Evolutionary conservation across 2,329 filamentous ascomycete genomes (phyloP), one percentile per base, ranked within the genome.

Genomic region (Ophiostoma sp.): DNA sequence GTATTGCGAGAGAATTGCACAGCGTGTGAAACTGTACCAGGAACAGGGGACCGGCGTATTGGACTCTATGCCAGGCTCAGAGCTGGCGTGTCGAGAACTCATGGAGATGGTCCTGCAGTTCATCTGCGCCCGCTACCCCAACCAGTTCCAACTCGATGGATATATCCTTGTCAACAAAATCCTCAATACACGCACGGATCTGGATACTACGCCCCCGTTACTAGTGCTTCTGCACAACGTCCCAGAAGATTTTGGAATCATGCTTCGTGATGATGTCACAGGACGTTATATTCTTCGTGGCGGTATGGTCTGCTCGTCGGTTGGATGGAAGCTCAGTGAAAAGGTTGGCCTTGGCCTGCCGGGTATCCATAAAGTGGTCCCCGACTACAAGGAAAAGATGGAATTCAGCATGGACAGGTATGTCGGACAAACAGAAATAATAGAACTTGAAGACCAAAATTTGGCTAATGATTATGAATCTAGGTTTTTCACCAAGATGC

Each of bases 31-130:
- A 0, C 83, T 96, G 0, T 90, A 88, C 76, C 80, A 80, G 13
- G 80, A 88, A 71, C 83, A 94, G 73, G 87, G 90, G 1, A 82
- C 83, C 11, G 79, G 81, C 3, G 87, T 96, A 1, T 83, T 95
- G 0, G 85, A 90, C 70, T 83, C 83, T 41, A 82, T 94, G 0
- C 91, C 91, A 0, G 92, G 92, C 1, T 90, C 89, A 0, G 90
- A 95, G 75, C 81, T 95, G 0, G 92, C 89, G 0, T 92, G 90
- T 77, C 93, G 93, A 76, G 93, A 96, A 75, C 81, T 95, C 6
- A 94, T 95, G 92, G 93, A 96, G 78, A 93, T 94, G 87, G 85
- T 83, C 2, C 74, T 96, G 3, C 91, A 94, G 73, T 96, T 94
- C 74, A 79, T 94, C n/a, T 91, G 87, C 72, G 84, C 87, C 3